Conservation (phyloP, 257 asterid genomes). For the Solanum tarapatanum region DNA sequence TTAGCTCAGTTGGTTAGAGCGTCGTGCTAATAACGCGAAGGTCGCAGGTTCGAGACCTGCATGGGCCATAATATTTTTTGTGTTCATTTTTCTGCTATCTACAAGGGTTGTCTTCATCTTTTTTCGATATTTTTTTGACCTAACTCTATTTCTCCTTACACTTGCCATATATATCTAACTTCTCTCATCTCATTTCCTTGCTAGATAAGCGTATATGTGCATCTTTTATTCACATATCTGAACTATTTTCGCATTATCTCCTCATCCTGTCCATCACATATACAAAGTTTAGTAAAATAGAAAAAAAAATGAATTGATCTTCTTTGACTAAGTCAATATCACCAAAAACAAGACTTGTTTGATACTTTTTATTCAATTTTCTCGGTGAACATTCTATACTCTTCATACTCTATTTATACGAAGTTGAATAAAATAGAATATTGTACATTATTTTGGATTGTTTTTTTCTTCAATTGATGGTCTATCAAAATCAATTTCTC, state of each 20-base stretch:
- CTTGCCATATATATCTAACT: background rate
- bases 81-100: too few species aligned
- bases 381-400: too few species aligned
- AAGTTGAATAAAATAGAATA: too few species aligned
- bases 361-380: too few species aligned
- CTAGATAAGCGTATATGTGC: too few species aligned
- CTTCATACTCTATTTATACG: background rate
- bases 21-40: constrained; percentile 30
- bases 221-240: background rate
- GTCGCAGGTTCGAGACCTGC: constrained; percentile 34
- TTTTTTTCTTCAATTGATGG: background rate
- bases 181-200: background rate
- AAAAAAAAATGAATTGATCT: background rate
- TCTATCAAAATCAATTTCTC: background rate
- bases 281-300: background rate
- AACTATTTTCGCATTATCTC: background rate
- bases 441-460: background rate
- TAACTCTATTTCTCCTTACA: background rate
- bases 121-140: background rate
- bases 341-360: too few species aligned
- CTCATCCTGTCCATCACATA: background rate
- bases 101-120: too few species aligned
- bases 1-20: constrained; percentile 20
- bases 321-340: too few species aligned
- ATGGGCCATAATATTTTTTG: constrained; percentile 1